Evolutionary conservation across 345 rosid species (phyloP).

Genomic region (Arabidopsis arenosa): DNA sequence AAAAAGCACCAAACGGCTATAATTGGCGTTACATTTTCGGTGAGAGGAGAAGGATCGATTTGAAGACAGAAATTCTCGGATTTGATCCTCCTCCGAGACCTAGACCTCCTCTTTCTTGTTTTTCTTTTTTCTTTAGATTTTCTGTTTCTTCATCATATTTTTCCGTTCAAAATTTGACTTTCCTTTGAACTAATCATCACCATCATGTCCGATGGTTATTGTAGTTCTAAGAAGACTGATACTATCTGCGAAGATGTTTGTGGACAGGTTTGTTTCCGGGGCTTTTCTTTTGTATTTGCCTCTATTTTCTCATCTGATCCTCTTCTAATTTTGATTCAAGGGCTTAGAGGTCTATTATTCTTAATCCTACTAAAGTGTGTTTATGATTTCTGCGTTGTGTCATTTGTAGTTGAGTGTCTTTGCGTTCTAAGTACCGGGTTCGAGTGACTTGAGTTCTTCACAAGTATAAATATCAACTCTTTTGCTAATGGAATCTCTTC

Average conservation of each 20-base stretch:
- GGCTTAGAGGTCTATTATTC: neutral
- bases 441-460: too few species aligned
- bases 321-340: too few species aligned
- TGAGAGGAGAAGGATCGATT: slow-evolving; percentile 9
- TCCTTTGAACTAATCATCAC: neutral
- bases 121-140: neutral
- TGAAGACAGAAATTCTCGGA: slow-evolving; percentile 3
- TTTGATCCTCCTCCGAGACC: neutral
- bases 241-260: slow-evolving; percentile 48
- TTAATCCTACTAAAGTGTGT: neutral
- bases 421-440: too few species aligned
- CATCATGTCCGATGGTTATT: slow-evolving; percentile 69
- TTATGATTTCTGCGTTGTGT: too few species aligned
- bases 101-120: neutral
- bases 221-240: slow-evolving; percentile 82
- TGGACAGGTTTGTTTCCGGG: slow-evolving; percentile 57
- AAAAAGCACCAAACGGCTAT: slow-evolving; percentile 38
- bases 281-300: neutral
- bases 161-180: neutral
- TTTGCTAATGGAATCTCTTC: too few species aligned
- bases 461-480: too few species aligned
- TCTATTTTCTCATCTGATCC: too few species aligned
- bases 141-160: slow-evolving; percentile 1
- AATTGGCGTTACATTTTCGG: slow-evolving; percentile 12
- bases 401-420: too few species aligned